Conservation (phyloP, 805 yeast species). For the Kluyveromyces aestuarii region DNA sequence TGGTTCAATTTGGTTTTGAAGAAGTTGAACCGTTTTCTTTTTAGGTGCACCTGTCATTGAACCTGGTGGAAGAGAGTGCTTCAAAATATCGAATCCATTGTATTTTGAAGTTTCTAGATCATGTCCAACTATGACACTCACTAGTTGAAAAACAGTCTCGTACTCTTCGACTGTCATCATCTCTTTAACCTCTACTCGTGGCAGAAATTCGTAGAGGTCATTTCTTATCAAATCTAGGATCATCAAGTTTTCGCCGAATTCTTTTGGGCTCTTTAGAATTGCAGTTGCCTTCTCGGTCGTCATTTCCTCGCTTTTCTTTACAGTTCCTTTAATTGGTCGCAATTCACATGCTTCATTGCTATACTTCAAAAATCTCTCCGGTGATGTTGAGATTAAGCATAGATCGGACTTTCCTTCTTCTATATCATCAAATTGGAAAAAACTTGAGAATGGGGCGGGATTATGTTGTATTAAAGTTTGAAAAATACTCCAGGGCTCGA, state of each 20-base stretch:
- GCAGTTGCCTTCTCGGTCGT: constrained; percentile 48
- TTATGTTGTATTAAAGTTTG: constrained; percentile 60
- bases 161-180: constrained; percentile 92
- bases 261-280: constrained; percentile 76
- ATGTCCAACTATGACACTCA: constrained; percentile 74
- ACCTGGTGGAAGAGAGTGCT: constrained; percentile 87
- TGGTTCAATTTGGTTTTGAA: constrained; percentile 37
- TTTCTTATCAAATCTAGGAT: constrained; percentile 93
- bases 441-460: constrained; percentile 92
- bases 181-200: constrained; percentile 59
- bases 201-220: constrained; percentile 64
- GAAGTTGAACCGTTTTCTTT: constrained; percentile 77
- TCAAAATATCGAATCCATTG: constrained; percentile 70
- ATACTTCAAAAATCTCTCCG: constrained; percentile 90
- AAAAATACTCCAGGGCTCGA: constrained; percentile 72
- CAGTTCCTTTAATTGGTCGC: constrained; percentile 96
- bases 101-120: constrained; percentile 22
- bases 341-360: constrained; percentile 54
- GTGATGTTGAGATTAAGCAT: constrained; percentile 75
- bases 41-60: constrained; percentile 99
- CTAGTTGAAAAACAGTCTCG: constrained; percentile 82
- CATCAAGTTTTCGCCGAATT: constrained; percentile 93
- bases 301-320: constrained; percentile 51
- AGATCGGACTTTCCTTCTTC: constrained; percentile 31
- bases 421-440: constrained; percentile 44